Conservation (phyloP, 1,284 basidiomycete species). For the Veloboletus limbatus region DNA sequence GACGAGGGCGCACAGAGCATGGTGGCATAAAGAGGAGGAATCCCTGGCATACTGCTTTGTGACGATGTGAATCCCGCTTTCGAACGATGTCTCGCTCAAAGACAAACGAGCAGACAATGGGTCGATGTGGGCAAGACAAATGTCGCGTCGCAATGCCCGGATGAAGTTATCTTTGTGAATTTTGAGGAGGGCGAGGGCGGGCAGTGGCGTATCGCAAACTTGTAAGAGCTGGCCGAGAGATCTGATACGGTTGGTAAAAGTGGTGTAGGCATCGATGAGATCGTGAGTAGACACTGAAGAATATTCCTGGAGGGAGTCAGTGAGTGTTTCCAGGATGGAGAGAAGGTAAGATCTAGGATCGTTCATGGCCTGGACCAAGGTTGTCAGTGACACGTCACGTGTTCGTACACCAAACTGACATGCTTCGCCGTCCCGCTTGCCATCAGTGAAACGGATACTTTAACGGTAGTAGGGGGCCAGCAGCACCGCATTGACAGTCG, state of each 20-base stretch:
- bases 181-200: slow-evolving; percentile 35
- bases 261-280: slow-evolving; percentile 55
- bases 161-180: slow-evolving; percentile 34
- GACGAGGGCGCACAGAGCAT: slow-evolving; percentile 49
- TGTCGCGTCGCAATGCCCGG: slow-evolving; percentile 46
- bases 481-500: too few species aligned
- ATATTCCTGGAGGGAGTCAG: slow-evolving; percentile 41
- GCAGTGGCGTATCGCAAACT: slow-evolving; percentile 14
- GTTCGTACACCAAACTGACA: too few species aligned
- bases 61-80: slow-evolving; percentile 23
- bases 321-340: slow-evolving; percentile 47
- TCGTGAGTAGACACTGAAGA: slow-evolving; percentile 45
- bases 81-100: slow-evolving; percentile 13
- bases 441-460: too few species aligned
- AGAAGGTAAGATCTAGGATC: slow-evolving; percentile 34
- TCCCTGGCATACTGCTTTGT: slow-evolving; percentile 41
- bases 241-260: slow-evolving; percentile 45
- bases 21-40: slow-evolving; percentile 44
- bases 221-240: slow-evolving; percentile 31
- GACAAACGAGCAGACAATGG: slow-evolving; percentile 25
- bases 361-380: background rate
- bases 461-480: too few species aligned
- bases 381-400: too few species aligned
- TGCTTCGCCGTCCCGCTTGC: too few species aligned
- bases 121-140: slow-evolving; percentile 42